These are phyloP conservation scores for Aspergillus awamori DNA, from an alignment of 2,329 filamentous ascomycete genomes.

Conservation along the genomic window DNA sequence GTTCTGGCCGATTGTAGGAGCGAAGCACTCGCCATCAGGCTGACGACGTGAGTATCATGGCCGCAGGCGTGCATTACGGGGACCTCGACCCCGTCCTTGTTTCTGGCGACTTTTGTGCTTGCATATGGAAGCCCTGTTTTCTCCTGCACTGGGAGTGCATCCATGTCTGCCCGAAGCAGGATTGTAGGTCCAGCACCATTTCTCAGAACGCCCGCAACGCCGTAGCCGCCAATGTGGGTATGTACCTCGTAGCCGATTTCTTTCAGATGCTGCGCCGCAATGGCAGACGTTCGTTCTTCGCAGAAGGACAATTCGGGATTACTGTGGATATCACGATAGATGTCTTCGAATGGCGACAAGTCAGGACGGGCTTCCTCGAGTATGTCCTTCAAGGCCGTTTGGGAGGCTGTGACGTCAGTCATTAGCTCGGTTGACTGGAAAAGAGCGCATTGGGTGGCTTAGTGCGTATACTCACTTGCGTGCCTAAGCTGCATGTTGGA, in stretches of 20 bases:
- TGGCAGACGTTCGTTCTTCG: slow-evolving; percentile 55
- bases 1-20: slow-evolving; percentile 48
- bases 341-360: slow-evolving; percentile 49
- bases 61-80: slow-evolving; percentile 71
- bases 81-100: slow-evolving; percentile 52
- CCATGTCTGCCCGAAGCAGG: slow-evolving; percentile 64
- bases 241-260: slow-evolving; percentile 49
- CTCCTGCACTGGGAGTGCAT: slow-evolving; percentile 63
- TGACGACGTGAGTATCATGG: slow-evolving; percentile 67
- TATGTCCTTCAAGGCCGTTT: slow-evolving; percentile 22
- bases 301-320: slow-evolving; percentile 61
- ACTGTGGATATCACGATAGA: slow-evolving; percentile 61
- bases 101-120: slow-evolving; percentile 50
- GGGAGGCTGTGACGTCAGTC: not conserved
- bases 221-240: slow-evolving; percentile 60
- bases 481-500: not conserved
- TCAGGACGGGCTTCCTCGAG: slow-evolving; percentile 45
- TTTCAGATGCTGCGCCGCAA: slow-evolving; percentile 47
- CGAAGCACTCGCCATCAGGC: slow-evolving; percentile 59
- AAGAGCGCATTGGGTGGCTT: not conserved
- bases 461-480: not conserved
- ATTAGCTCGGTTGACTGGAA: not conserved
- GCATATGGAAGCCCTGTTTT: slow-evolving; percentile 59
- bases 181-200: slow-evolving; percentile 61
- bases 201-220: slow-evolving; percentile 58